Percentiles rank a stretch among this genome's conserved stretches.
These are phyloP conservation scores for Obelidium mucronatum DNA, from an alignment of 192 early-diverging fungal genomes.

Conservation along the genomic window DNA sequence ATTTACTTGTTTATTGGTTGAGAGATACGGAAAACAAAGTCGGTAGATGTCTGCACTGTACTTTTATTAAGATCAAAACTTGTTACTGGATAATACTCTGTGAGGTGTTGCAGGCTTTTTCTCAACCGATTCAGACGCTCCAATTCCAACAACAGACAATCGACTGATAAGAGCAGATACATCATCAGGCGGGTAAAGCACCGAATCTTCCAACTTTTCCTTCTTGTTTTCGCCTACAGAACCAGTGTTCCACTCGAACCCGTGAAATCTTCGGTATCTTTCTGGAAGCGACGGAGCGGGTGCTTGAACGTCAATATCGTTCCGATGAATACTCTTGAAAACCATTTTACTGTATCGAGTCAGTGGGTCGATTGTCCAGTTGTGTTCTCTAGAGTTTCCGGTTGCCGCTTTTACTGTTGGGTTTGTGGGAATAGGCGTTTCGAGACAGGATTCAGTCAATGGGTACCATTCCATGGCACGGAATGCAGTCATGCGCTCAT, in stretches of 20 bases:
- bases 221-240: background rate
- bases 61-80: too few relatives aligned
- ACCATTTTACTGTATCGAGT: slow-evolving; percentile 10
- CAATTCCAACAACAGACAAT: background rate
- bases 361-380: slow-evolving; percentile 28
- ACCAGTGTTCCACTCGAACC: background rate
- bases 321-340: slow-evolving; percentile 15
- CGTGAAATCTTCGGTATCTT: background rate
- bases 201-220: background rate
- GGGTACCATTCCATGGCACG: slow-evolving; percentile 27
- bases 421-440: background rate
- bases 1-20: too few relatives aligned
- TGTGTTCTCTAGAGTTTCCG: background rate
- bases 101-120: background rate
- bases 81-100: background rate
- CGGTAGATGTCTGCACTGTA: too few relatives aligned
- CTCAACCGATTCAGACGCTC: background rate
- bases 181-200: background rate
- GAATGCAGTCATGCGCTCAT: slow-evolving; percentile 19
- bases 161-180: background rate
- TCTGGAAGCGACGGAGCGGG: background rate
- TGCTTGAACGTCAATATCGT: background rate
- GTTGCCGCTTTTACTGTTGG: slow-evolving; percentile 1
- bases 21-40: too few relatives aligned
- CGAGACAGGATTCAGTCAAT: slow-evolving; percentile 8